A percentile compares a stretch with the other conserved stretches of the same genome.
These are phyloP conservation scores for Ophiostoma tasmaniense DNA, from an alignment of 2,329 filamentous ascomycete genomes.

Conservation along the genomic window DNA sequence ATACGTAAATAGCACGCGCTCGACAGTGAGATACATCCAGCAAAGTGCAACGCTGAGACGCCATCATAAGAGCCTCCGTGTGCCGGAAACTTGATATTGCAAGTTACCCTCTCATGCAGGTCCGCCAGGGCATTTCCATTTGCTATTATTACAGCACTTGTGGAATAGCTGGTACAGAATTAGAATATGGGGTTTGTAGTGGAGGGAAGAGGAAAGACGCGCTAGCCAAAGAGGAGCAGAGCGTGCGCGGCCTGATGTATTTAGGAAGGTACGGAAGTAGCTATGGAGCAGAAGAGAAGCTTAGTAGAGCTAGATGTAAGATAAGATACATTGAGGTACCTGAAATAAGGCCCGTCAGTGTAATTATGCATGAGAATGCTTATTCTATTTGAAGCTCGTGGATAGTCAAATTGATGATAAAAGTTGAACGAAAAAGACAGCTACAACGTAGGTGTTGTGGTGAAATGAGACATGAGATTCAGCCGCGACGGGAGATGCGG, in stretches of 20 bases:
- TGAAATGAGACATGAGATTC: background rate
- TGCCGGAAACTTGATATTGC: constrained; percentile 4
- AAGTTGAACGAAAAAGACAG: background rate
- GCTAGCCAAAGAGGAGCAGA: background rate
- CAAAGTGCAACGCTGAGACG: background rate
- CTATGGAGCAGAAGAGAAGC: no score
- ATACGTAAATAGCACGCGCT: background rate
- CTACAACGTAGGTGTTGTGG: background rate
- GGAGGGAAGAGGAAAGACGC: background rate
- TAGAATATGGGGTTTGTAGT: constrained; percentile 2
- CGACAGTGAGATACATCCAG: no score
- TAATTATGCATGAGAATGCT: background rate
- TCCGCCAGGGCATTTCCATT: background rate
- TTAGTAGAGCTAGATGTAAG: background rate
- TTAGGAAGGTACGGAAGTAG: background rate
- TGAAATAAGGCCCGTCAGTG: background rate
- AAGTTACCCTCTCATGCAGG: background rate
- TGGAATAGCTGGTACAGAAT: background rate
- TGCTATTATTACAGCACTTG: background rate
- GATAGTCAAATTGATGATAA: background rate
- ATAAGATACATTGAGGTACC: background rate
- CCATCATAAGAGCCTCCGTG: background rate
- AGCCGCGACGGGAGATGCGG: background rate
- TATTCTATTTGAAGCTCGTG: background rate
- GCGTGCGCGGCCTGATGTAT: background rate